Evolutionary conservation across 148 eudicot species (phyloP), one percentile per base, ranked within the genome.

Genomic region (Fagopyrum homotropicum): DNA sequence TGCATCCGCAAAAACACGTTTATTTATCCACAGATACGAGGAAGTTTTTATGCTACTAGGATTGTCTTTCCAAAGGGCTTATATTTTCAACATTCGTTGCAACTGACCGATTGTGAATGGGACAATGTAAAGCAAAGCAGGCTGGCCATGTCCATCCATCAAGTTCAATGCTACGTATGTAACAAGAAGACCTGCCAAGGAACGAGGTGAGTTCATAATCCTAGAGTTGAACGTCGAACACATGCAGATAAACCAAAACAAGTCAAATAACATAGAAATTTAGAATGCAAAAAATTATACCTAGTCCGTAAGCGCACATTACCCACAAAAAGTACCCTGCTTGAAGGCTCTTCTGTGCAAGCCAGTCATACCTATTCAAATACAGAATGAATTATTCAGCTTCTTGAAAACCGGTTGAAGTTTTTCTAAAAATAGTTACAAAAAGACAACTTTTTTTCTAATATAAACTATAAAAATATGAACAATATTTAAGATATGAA

Each of bases 281-380:
- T 30, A 40, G 56, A 29, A 66, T 66, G 1, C 45, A 66, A 49
- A 22, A 10, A 14, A 59, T 79, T 44, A 45, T 88, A 92, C 97
- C 95, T 84, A 90, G 82, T 81, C 93, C 97, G 75, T 90, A 92
- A 69, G 97, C 97, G 77, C 84, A 45, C 89, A 92, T 88, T 45
- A 88, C 82, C 95, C 95, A 92, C 76, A 90, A 75, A 72, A 92
- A 92, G 83, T 92, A 92, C 71, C 97, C 97, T 48, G 95, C 82
- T 79, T 86, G 89, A 61, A 92, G 85, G 64, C 72, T 85, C 84
- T 86, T 90, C 78, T 90, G 86, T 26, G 90, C 93, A 78, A 92
- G 83, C 95, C 95, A 92, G 81, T 92, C 97, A 72, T 85, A 92
- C 84, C 95, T 92, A 86, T 61, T 64, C 30, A 57, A 69, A 69